Base-by-base conservation (phyloP, 2,329 filamentous ascomycete genomes). In the Aureobasidium sp. region DNA sequence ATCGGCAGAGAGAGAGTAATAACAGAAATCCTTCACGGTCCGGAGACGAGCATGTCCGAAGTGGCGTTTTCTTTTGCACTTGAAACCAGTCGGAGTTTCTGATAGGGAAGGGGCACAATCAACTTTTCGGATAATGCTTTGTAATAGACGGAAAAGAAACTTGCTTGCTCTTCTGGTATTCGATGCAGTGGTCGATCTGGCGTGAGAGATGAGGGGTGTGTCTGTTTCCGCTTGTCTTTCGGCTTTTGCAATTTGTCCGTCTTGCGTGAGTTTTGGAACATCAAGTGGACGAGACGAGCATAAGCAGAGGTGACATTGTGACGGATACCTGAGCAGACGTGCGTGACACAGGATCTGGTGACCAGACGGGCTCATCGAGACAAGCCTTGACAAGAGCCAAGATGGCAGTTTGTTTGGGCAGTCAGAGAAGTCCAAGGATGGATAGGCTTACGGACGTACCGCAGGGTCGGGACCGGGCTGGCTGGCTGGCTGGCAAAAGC, bases 271-370 rank as follows among this genome's bases (percentile, higher is more conserved):
- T 14, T 25, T 22, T 27, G n/a, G 7, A 52, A 52, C 3, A 25
- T 11, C 31, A 27, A 22, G 7, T 37, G 29, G 14, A 39, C 20
- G 20, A 27, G 20, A 52, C 3, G 6, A 27, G 20, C 34, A 25
- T 52, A 52, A 52, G 49, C 49, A 52, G 15, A 52, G 49, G 34
- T 52, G 34, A 39, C 34, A 39, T 39, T 39, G 34, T 52, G 49
- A 51, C 31, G 36, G 20, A 51, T 8, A 36, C 36, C n/a, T 20
- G 48, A 6, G 25, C 20, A 17, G 15, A 6, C 2, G 12, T 9
- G 17, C 31, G 51, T 55, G 51, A 29, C 22, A 55, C 52, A 8
- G 34, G 25, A 31, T 55, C 52, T 3, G 17, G 8, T 55, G 37
- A 42, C 52, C 17, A 25, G 31, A n/a, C 20, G 15, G 2, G 5